These are phyloP conservation scores for Astragalus membranaceus DNA, from an alignment of 306 rosid species.

Conservation along the genomic window DNA sequence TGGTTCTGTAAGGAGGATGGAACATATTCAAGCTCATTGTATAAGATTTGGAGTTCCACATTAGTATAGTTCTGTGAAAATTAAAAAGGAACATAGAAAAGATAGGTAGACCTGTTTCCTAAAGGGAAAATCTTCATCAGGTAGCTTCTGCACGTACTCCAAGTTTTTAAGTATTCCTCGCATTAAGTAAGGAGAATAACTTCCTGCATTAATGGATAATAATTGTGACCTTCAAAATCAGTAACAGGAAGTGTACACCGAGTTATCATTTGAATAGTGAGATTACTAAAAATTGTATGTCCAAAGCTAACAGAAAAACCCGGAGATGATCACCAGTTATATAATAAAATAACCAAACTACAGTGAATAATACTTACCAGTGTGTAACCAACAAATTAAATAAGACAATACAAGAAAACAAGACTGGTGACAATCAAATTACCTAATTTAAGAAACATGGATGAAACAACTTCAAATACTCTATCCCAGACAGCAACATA, in stretches of 20 bases:
- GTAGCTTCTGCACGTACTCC: conserved; percentile 67
- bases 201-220: conserved; percentile 44
- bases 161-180: conserved; percentile 55
- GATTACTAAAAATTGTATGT: neutral
- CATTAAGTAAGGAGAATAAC: conserved; percentile 56
- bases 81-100: neutral
- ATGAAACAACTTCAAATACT: conserved; percentile 62
- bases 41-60: neutral
- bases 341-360: neutral
- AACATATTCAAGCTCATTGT: neutral
- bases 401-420: neutral
- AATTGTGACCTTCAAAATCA: neutral
- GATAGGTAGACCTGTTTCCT: conserved; percentile 58
- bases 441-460: conserved; percentile 79
- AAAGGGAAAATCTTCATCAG: conserved; percentile 79
- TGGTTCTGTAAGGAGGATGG: neutral
- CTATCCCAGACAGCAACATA: conserved; percentile 63
- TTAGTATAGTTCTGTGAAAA: neutral
- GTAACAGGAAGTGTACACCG: neutral
- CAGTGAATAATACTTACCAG: neutral
- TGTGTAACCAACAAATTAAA: neutral
- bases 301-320: conserved; percentile 8
- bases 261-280: neutral
- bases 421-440: conserved; percentile 7
- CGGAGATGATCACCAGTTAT: neutral